Base-by-base conservation (phyloP, 257 asterid genomes). In the Cruciata laevipes region DNA sequence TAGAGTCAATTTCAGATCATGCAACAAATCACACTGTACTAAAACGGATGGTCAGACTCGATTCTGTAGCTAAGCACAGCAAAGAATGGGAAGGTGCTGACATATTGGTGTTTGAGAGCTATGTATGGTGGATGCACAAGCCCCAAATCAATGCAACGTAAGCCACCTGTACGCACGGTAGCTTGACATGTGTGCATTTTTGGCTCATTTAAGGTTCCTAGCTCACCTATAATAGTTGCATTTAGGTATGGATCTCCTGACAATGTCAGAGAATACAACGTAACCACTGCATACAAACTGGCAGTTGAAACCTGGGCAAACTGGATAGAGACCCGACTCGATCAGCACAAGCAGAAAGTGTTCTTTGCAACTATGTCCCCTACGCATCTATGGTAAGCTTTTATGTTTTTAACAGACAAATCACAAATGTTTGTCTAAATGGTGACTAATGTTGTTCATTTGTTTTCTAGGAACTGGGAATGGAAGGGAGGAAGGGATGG, bases 71-170 rank as follows among this genome's bases (percentile, higher is more conserved):
- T 18, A 88, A 85, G 69, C 96, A 88, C 70, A 71, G 87, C 74
- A 73, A 72, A 44, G 86, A 88, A 58, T 93, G 99, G 99, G 80
- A 80, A 68, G 85, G 85, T 64, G 97, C 76, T 14, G 84, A 93
- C 67, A 66, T 93, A 63, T 72, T 93, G 84, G 77, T 88, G 32
- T 93, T 93, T 63, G 95, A 88, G 81, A 93, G 95, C 57, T 93
- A 90, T 24, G 91, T 93, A 21, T 93, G 99, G 99, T 93, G 99
- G 99, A 93, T 93, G 96, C 71, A 84, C 77, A 85, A 79, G 67
- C 99, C 90, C 37, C 80, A 77, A 2, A 88, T 86, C 67, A 88
- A 88, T n/a, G 96, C 95, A 44, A 86, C 88, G 96, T 92, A 68
- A 77, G 84, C 51, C 57, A 27, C 7, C 60, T 23, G 20, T 27